Percentiles rank a stretch among this genome's conserved stretches.
Conservation (phyloP, 352 stramenopile species). For the Pythium utonaiense region DNA sequence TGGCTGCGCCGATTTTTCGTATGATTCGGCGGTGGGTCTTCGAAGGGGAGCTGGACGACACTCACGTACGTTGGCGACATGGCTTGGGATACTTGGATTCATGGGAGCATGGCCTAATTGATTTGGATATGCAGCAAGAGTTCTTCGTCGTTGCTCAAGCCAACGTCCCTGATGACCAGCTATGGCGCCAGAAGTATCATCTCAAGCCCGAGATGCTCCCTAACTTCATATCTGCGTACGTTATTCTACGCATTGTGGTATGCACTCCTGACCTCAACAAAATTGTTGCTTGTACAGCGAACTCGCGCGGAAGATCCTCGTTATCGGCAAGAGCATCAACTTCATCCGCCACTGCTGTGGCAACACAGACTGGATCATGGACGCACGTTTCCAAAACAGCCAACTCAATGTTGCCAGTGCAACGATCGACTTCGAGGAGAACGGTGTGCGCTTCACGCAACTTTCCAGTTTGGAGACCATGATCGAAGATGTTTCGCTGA, state of each 20-base stretch:
- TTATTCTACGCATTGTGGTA: background rate
- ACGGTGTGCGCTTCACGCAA: slow-evolving; percentile 65
- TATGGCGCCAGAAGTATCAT: slow-evolving; percentile 87
- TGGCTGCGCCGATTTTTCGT: slow-evolving; percentile 74
- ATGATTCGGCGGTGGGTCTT: slow-evolving; percentile 89
- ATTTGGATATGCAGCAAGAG: slow-evolving; percentile 44
- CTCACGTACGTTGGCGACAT: slow-evolving; percentile 49
- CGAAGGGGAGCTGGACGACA: slow-evolving; percentile 84
- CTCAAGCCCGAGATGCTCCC: slow-evolving; percentile 84
- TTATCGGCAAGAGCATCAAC: slow-evolving; percentile 98
- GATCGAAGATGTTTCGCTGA: slow-evolving; percentile 75
- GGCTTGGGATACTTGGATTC: background rate
- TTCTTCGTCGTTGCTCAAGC: slow-evolving; percentile 83
- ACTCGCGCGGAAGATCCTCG: slow-evolving; percentile 91
- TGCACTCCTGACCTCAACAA: too few species aligned
- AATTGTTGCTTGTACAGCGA: slow-evolving; percentile 47
- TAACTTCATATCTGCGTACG: slow-evolving; percentile 82
- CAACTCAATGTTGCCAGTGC: slow-evolving; percentile 32
- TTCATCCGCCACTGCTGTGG: slow-evolving; percentile 96
- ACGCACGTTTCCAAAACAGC: slow-evolving; percentile 30
- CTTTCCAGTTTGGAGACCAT: slow-evolving; percentile 65
- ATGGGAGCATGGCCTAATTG: background rate
- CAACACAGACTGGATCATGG: slow-evolving; percentile 85
- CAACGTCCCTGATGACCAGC: slow-evolving; percentile 73
- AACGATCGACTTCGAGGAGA: slow-evolving; percentile 51